Base-by-base conservation (phyloP, 2,329 filamentous ascomycete genomes). In the Parastagonospora nodorum region DNA sequence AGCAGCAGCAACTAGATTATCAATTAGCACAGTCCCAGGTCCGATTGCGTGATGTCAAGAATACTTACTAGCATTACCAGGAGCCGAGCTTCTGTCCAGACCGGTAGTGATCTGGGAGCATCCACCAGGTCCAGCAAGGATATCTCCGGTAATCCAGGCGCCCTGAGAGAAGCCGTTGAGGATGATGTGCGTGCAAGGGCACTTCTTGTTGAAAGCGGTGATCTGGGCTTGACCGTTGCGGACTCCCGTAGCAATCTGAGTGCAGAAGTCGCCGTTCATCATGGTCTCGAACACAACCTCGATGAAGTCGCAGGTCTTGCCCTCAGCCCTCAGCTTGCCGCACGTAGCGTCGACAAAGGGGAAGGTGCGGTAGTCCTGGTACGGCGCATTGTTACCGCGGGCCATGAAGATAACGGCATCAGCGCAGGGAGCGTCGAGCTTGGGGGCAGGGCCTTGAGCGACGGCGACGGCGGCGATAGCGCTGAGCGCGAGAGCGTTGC, bases 91-190 rank as follows among this genome's bases (percentile, higher is more conserved):
- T 46, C 14, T 41, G 47, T 63, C 59, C 19, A 64, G 45, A 24
- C 61, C 61, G 24, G 39, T 55, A 33, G 47, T 51, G 24, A 50
- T 45, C n/a, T 51, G 48, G 0, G 48, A 45, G 52, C 61, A 64
- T 43, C 57, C 57, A 55, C 61, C 59, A 24, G 58, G 58, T 46
- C 83, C 83, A 60, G 81, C 84, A 39, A 85, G 72, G 8, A 82
- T 82, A 58, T 83, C 79, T 49, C 85, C 82, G 60, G 81, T 77
- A 50, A 85, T 84, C 67, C 85, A 80, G 32, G 78, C 82, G 33
- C 83, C 83, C 78, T 84, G 40, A 4, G 81, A 84, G 66, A 85
- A 86, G 30, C 84, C 84, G 38, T 84, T 80, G 39, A 85, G 66
- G 3, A 86, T 80, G 31, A 86, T 70, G 59, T 83, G 69, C 12